phyloP scores from a whole-genome alignment of 805 yeast genomes.

The Lipomyces kockii region DNA sequence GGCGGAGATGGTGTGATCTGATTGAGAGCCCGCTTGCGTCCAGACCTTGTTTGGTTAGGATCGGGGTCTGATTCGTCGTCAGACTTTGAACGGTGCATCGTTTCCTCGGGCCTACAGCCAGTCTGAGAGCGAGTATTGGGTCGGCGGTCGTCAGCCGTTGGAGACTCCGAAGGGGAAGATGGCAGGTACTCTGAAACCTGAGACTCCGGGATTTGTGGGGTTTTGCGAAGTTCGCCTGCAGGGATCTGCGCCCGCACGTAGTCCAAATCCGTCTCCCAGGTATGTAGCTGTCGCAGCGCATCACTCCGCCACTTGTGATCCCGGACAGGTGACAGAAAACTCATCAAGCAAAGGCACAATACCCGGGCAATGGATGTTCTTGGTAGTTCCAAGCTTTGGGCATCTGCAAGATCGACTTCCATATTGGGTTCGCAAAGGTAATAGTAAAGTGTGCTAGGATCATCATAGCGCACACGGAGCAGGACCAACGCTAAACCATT shows the following conservation, averaged over 20 bases:
- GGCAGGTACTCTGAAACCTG: not conserved
- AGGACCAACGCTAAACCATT: not conserved
- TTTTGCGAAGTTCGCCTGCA: not conserved
- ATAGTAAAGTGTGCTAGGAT: constrained; percentile 6
- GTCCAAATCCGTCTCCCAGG: not conserved
- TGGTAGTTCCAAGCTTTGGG: not conserved
- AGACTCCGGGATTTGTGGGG: not conserved
- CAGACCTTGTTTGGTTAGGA: not conserved
- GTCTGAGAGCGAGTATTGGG: not conserved
- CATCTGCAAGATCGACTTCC: constrained; percentile 4
- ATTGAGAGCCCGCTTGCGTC: not conserved
- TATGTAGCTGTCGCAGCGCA: not conserved
- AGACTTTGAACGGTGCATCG: not conserved
- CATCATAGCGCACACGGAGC: not conserved
- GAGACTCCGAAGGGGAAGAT: not conserved
- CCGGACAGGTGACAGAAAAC: not conserved
- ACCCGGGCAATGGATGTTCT: not conserved
- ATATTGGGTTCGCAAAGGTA: constrained; percentile 1
- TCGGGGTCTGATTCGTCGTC: not conserved
- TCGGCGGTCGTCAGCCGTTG: not conserved
- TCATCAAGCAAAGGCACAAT: constrained; percentile 7
- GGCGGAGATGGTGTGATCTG: not conserved
- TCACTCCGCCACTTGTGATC: not conserved
- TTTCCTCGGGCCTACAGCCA: not conserved
- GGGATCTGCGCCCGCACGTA: not conserved